Evolutionary conservation across 352 stramenopile species (phyloP), one percentile per base, ranked within the genome.

Genomic region (Bremia lactucae): DNA sequence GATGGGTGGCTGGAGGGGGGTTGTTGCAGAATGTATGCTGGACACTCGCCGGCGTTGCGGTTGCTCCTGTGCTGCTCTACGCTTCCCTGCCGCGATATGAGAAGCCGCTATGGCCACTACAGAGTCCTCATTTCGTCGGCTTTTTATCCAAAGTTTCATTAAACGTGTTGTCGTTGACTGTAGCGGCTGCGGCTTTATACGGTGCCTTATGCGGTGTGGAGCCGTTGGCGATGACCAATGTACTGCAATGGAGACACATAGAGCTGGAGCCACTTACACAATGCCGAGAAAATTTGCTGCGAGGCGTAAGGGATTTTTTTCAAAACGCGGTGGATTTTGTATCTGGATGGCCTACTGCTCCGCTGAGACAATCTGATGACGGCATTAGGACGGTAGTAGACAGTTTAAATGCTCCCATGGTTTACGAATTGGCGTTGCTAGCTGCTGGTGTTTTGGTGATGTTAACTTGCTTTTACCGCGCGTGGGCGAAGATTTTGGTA

Each of bases 401-500:
- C 22, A 69, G 51, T 28, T 46, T 72, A 9, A 53, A 65, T 23
- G 29, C 29, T 7, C 46, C 49, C n/a, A 31, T 61, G 19, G 35
- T 49, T 25, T 54, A 36, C 5, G 38, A 58, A 21, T 23, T 68
- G 22, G 39, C 26, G 4, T 29, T 9, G 13, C 16, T 76, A 4
- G 15, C 49, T 13, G 16, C 43, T n/a, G 46, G 41, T 2, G 25
- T 31, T 6, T 1, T 60, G 8, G n/a, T 65, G n/a, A 44, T 64
- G 3, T n/a, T 78, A 4, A 47, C 49, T 2, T 64, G 59, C 19
- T 89, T 89, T 39, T 59, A 89, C 33, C 71, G 69, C 14, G 36
- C 58, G 31, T 82, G 61, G 69, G 46, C 71, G 35, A 89, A 89
- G 53, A 55, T 42, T 33, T 44, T 83, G 18, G 53, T 89, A 31